These are phyloP conservation scores for Cryphonectria carpinicola DNA, from an alignment of 2,329 filamentous ascomycete genomes.

Conservation along the genomic window DNA sequence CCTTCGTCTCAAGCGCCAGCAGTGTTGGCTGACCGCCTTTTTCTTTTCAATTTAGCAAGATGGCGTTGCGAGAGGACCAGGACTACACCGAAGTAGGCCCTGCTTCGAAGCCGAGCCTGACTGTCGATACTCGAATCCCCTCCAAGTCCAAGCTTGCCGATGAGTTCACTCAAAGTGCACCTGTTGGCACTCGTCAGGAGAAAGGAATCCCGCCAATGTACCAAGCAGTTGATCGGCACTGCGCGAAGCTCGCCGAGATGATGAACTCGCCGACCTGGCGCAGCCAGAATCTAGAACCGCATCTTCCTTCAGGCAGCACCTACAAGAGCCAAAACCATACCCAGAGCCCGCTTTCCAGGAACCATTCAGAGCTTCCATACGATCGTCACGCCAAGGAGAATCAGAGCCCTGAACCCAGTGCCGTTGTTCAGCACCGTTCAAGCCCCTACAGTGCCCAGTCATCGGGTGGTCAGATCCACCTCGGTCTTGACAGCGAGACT, in stretches of 20 bases:
- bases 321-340: background rate
- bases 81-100: background rate
- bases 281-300: conserved; percentile 12
- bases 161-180: conserved; percentile 18
- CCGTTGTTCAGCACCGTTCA: background rate
- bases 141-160: background rate
- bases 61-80: conserved; percentile 5
- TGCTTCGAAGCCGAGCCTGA: conserved; percentile 16
- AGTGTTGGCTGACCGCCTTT: background rate
- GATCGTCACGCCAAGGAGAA: background rate
- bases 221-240: conserved; percentile 20
- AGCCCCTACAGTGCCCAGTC: background rate
- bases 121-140: conserved; percentile 19
- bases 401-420: no score
- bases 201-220: conserved; percentile 15
- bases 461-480: conserved; percentile 1
- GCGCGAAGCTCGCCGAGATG: conserved; percentile 25
- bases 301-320: background rate
- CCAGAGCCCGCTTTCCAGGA: background rate
- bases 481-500: conserved; percentile 16
- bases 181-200: conserved; percentile 25
- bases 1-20: background rate
- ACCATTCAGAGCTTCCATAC: background rate
- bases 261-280: conserved; percentile 27
- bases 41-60: background rate